Conservation (phyloP, 2,329 filamentous ascomycete species). For the Xylaria sp. region DNA sequence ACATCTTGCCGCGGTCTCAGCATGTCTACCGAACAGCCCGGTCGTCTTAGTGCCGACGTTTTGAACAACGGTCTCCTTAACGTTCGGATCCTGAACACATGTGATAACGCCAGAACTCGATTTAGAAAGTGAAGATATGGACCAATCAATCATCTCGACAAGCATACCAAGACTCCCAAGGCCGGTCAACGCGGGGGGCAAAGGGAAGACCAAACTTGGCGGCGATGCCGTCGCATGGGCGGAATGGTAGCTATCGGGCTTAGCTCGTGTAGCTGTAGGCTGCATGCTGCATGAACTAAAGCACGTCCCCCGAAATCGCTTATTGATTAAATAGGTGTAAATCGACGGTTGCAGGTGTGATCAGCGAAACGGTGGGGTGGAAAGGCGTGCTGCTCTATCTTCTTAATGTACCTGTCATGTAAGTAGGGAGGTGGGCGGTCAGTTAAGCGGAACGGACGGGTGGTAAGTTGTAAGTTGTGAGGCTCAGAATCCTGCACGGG, state of each 20-base stretch:
- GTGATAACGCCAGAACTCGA: background rate
- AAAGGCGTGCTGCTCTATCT: background rate
- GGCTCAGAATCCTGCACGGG: background rate
- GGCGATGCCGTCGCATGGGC: background rate
- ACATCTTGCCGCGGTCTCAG: too few relatives aligned
- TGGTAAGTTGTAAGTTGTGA: background rate
- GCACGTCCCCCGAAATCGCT: constrained; percentile 3
- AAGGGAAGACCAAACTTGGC: background rate
- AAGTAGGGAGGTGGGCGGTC: background rate
- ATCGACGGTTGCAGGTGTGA: background rate
- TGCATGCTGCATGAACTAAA: background rate
- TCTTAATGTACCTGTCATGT: background rate
- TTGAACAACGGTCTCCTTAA: background rate
- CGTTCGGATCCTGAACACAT: background rate
- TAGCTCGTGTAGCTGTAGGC: background rate
- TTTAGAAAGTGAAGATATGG: background rate
- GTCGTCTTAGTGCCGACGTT: background rate
- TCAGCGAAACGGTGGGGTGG: constrained; percentile 3
- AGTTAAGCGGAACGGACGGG: too few relatives aligned
- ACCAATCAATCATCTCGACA: background rate
- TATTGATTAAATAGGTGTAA: background rate
- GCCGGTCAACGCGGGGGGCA: background rate
- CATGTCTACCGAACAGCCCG: background rate
- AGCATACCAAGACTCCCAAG: background rate
- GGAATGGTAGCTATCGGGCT: background rate